Conservation (phyloP, 1,139 yeast genomes). For the Wickerhamiella infanticola region DNA sequence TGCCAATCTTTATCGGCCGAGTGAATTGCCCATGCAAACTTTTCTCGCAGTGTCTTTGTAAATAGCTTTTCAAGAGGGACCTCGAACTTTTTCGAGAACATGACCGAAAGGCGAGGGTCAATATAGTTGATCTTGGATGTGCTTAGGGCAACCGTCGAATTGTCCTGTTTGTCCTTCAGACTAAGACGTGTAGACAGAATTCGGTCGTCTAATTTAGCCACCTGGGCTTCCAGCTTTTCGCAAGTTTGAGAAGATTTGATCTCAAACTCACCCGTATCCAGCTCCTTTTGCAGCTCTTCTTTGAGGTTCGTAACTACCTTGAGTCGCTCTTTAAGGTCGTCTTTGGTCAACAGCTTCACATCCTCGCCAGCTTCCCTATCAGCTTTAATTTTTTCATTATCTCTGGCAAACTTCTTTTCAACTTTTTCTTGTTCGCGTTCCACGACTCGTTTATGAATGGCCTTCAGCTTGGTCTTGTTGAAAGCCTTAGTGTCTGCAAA, state of each 20-base stretch:
- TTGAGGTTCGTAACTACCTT: slow-evolving; percentile 42
- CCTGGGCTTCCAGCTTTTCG: slow-evolving; percentile 60
- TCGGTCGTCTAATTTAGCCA: slow-evolving; percentile 57
- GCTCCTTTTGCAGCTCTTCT: slow-evolving; percentile 42
- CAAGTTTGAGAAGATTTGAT: slow-evolving; percentile 38
- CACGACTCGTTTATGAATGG: slow-evolving; percentile 39
- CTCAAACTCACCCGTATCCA: slow-evolving; percentile 45
- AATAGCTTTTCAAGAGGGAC: slow-evolving; percentile 90
- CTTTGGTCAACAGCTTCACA: slow-evolving; percentile 37
- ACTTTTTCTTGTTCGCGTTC: slow-evolving; percentile 50
- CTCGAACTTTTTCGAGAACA: slow-evolving; percentile 69
- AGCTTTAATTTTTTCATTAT: slow-evolving; percentile 53
- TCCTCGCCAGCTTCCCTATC: slow-evolving; percentile 32
- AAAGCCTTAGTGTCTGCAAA: slow-evolving; percentile 36
- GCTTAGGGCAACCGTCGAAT: slow-evolving; percentile 83
- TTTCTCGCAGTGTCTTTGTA: slow-evolving; percentile 79
- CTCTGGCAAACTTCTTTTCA: slow-evolving; percentile 51
- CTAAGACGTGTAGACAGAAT: slow-evolving; percentile 55
- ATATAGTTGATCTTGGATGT: slow-evolving; percentile 91
- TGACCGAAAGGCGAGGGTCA: slow-evolving; percentile 84
- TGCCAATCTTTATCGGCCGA: slow-evolving; percentile 81
- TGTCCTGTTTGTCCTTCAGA: slow-evolving; percentile 82
- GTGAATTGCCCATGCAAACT: slow-evolving; percentile 92
- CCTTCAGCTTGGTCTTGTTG: slow-evolving; percentile 7
- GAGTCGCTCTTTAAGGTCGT: slow-evolving; percentile 44